Conservation (phyloP, 768 basidiomycete genomes). For the Rubroboletus satanas region DNA sequence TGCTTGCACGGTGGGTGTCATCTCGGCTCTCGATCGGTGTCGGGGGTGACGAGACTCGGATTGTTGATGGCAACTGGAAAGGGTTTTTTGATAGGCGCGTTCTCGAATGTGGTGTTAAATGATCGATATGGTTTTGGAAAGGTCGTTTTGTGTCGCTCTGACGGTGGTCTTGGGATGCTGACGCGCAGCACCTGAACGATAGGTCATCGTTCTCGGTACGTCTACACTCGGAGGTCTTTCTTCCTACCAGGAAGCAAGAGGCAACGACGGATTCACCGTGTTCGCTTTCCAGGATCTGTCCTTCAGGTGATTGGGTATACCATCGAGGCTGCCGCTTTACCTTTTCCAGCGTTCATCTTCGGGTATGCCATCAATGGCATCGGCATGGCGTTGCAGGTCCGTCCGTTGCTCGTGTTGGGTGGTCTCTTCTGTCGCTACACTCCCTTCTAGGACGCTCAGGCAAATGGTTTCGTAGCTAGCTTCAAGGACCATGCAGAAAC, state of each 20-base stretch:
- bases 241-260: neutral
- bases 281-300: constrained; percentile 19
- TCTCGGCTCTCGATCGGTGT: neutral
- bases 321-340: constrained; percentile 40
- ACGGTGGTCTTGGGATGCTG: neutral
- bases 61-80: constrained; percentile 6
- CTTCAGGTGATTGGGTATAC: constrained; percentile 31
- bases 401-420: neutral
- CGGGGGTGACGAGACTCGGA: neutral
- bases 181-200: neutral
- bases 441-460: constrained; percentile 40
- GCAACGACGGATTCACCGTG: neutral
- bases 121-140: constrained; percentile 34
- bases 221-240: too few relatives aligned
- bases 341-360: constrained; percentile 44
- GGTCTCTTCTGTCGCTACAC: neutral
- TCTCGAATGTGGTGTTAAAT: constrained; percentile 29
- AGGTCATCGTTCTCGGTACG: constrained; percentile 31
- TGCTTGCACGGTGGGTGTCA: constrained; percentile 33
- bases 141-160: constrained; percentile 8
- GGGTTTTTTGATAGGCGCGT: constrained; percentile 34
- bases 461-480: constrained; percentile 43
- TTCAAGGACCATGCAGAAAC: constrained; percentile 35
- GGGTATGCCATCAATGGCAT: constrained; percentile 43
- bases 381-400: constrained; percentile 45